Evolutionary conservation across 176 grass and related monocot genomes (phyloP).

Genomic region (Oryza rufipogon): DNA sequence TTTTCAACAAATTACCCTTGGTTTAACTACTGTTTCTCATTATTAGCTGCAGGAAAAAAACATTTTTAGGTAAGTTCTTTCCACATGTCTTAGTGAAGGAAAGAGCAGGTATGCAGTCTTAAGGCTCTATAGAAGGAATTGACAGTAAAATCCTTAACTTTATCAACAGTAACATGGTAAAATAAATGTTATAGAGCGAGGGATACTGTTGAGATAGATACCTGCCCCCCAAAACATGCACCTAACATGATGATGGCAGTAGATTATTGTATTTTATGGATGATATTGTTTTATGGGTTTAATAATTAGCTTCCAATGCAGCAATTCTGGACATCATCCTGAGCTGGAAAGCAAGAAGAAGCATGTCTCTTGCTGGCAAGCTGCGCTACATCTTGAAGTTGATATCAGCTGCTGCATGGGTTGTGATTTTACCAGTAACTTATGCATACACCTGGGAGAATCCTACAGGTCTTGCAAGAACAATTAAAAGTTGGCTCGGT

Average conservation of each 20-base stretch:
- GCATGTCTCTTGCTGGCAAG: conserved; percentile 91
- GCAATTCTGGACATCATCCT: conserved; percentile 82
- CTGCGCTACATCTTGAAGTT: conserved; percentile 91
- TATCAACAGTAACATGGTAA: too few species aligned
- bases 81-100: too few species aligned
- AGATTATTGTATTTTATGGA: neutral
- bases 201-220: too few species aligned
- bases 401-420: conserved; percentile 80
- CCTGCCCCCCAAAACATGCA: too few species aligned
- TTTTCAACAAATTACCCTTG: too few species aligned
- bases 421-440: conserved; percentile 85
- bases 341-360: conserved; percentile 96
- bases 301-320: conserved; percentile 45
- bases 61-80: too few species aligned
- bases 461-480: conserved; percentile 75
- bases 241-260: neutral
- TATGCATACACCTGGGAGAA: conserved; percentile 86
- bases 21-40: too few species aligned
- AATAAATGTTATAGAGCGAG: too few species aligned
- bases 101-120: too few species aligned
- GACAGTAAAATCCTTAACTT: too few species aligned
- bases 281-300: conserved; percentile 7
- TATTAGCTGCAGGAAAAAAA: too few species aligned
- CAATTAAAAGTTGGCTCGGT: conserved; percentile 96
- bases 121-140: too few species aligned